phyloP scores from a whole-genome alignment of 768 basidiomycete species.

The Hypsizygus marmoreus region DNA sequence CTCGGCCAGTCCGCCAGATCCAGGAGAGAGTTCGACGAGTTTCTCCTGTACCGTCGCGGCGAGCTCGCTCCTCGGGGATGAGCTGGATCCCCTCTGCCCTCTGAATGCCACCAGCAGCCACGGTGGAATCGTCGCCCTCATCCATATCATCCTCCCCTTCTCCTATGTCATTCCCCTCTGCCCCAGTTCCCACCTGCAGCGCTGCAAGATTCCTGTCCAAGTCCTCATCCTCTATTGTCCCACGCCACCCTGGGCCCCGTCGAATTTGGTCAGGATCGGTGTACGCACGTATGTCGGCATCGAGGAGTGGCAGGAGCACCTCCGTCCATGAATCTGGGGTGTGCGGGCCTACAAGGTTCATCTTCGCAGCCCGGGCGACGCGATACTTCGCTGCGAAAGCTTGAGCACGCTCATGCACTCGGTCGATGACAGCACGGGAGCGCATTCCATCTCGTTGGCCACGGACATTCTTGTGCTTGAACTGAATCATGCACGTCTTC shows the following conservation, averaged over 20 bases:
- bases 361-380: not conserved
- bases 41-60: conserved; percentile 2
- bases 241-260: not conserved
- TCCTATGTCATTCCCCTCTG: not conserved
- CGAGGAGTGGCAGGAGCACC: conserved; percentile 1
- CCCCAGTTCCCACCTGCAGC: not conserved
- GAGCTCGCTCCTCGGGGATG: not conserved
- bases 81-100: conserved; percentile 2
- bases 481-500: conserved; percentile 20
- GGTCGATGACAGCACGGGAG: conserved; percentile 21
- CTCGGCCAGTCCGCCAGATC: not conserved
- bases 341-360: not conserved
- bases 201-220: not conserved
- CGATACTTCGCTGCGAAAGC: conserved; percentile 1
- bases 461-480: conserved; percentile 23
- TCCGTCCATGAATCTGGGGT: conserved; percentile 12
- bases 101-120: no score
- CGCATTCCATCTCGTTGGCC: conserved; percentile 23
- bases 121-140: no score
- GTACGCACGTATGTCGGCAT: conserved; percentile 10
- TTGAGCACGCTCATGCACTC: conserved; percentile 1
- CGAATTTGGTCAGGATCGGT: conserved; percentile 4
- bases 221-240: not conserved
- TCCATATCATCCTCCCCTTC: no score
- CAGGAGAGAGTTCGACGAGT: not conserved